These are phyloP conservation scores for Cladosporium sp. DNA, from an alignment of 2,329 filamentous ascomycete species.

Conservation along the genomic window DNA sequence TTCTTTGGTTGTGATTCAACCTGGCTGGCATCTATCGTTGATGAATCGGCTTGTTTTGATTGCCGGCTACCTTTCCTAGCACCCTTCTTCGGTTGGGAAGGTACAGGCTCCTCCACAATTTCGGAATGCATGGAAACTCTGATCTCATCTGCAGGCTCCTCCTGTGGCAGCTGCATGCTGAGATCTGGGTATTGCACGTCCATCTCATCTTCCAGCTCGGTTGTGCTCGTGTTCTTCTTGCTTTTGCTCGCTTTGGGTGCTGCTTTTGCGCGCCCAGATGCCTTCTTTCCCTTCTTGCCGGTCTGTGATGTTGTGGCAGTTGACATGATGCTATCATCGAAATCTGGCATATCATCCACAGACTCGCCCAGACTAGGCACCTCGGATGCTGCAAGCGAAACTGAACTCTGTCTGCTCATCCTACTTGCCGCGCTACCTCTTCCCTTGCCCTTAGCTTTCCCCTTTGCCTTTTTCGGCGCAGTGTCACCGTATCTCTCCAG, in stretches of 20 bases:
- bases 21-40: slow-evolving; percentile 23
- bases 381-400: slow-evolving; percentile 23
- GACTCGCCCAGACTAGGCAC: slow-evolving; percentile 19
- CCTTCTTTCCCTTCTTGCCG: slow-evolving; percentile 31
- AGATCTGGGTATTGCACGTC: slow-evolving; percentile 18
- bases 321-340: slow-evolving; percentile 55
- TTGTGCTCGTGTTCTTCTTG: slow-evolving; percentile 24
- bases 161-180: slow-evolving; percentile 14
- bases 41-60: slow-evolving; percentile 28
- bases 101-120: slow-evolving; percentile 4
- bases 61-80: slow-evolving; percentile 16
- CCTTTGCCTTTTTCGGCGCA: slow-evolving; percentile 17
- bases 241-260: slow-evolving; percentile 30
- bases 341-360: slow-evolving; percentile 27
- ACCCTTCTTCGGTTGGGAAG: slow-evolving; percentile 23
- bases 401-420: slow-evolving; percentile 44
- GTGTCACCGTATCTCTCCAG: slow-evolving; percentile 40
- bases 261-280: slow-evolving; percentile 38
- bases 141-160: slow-evolving; percentile 16
- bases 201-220: slow-evolving; percentile 16
- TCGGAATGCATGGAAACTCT: slow-evolving; percentile 7
- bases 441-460: slow-evolving; percentile 27
- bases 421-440: slow-evolving; percentile 53
- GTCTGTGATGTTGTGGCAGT: slow-evolving; percentile 24
- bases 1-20: slow-evolving; percentile 25